Conservation (phyloP, 805 yeast genomes). For the Candida awuae region DNA sequence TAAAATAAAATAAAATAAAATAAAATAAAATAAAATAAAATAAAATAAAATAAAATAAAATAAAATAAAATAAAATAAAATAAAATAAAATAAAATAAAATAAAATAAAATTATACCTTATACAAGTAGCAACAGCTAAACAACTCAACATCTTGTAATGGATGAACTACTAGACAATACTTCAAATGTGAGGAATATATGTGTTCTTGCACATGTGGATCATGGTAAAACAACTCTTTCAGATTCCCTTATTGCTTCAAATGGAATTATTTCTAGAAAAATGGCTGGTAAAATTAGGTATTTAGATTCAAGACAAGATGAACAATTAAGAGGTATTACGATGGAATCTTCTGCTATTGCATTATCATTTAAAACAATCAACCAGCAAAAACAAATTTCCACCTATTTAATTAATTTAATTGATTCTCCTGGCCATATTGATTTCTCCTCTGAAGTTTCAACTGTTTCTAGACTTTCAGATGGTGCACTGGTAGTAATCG, state of each 20-base stretch:
- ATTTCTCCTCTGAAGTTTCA: conserved; percentile 92
- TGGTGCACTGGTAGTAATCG: conserved; percentile 92
- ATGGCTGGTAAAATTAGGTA: conserved; percentile 94
- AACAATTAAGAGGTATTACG: conserved; percentile 91
- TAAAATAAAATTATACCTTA: too few species aligned
- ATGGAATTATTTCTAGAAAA: conserved; percentile 91
- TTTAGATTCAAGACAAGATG: conserved; percentile 91
- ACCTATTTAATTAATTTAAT: conserved; percentile 86
- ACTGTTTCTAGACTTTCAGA: conserved; percentile 95
- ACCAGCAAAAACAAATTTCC: conserved; percentile 33
- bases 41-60: too few species aligned
- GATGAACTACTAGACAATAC: conserved; percentile 63
- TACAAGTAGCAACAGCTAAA: too few species aligned
- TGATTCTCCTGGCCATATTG: conserved; percentile 99
- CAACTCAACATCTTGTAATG: conserved; percentile 38
- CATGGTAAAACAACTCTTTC: conserved; percentile 96
- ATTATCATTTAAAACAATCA: conserved; percentile 68
- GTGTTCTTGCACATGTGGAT: conserved; percentile 96
- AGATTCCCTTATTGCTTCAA: conserved; percentile 86
- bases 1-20: too few species aligned
- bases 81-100: too few species aligned
- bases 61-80: too few species aligned
- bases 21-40: too few species aligned
- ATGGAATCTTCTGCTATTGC: conserved; percentile 97
- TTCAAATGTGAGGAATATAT: conserved; percentile 71